phyloP scores from a whole-genome alignment of 352 stramenopile species.

The Phytophthora vignae region DNA sequence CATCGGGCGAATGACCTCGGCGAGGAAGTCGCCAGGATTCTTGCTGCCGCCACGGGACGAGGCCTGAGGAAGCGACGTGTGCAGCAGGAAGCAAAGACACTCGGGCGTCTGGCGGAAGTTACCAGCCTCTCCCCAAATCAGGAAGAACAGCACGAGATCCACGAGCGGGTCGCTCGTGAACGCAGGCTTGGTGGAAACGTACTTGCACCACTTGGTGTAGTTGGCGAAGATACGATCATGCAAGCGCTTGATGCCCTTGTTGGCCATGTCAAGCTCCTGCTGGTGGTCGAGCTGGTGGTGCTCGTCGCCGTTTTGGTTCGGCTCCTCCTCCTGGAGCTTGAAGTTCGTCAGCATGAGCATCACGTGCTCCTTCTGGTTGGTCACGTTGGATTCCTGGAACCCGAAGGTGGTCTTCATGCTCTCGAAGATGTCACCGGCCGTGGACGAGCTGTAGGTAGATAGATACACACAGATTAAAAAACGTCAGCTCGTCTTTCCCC shows the following conservation, averaged over 20 bases:
- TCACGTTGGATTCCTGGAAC: conserved; percentile 93
- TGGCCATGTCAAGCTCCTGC: conserved; percentile 74
- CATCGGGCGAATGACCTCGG: conserved; percentile 83
- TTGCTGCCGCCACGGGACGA: conserved; percentile 62
- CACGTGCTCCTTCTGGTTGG: conserved; percentile 85
- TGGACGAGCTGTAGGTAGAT: conserved; percentile 56
- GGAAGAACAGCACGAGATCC: conserved; percentile 85
- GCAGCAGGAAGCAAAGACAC: conserved; percentile 82
- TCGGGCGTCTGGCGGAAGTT: conserved; percentile 89
- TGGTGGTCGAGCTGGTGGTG: conserved; percentile 68
- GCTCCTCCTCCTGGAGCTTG: conserved; percentile 74
- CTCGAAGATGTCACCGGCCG: conserved; percentile 87
- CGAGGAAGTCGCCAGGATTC: conserved; percentile 75
- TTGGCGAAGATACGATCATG: conserved; percentile 83
- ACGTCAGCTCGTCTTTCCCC: conserved; percentile 7
- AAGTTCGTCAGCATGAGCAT: conserved; percentile 85
- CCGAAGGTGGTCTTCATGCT: conserved; percentile 95
- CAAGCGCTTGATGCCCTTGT: conserved; percentile 82
- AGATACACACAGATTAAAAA: conserved; percentile 1
- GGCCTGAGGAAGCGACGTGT: conserved; percentile 79
- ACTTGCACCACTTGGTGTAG: conserved; percentile 92
- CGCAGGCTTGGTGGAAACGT: conserved; percentile 79
- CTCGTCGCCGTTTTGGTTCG: conserved; percentile 33
- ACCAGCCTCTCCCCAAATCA: conserved; percentile 87
- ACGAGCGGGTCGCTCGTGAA: conserved; percentile 84